Evolutionary conservation across 495 filamentous ascomycete species (phyloP).

Genomic region (Podospora anserina): DNA sequence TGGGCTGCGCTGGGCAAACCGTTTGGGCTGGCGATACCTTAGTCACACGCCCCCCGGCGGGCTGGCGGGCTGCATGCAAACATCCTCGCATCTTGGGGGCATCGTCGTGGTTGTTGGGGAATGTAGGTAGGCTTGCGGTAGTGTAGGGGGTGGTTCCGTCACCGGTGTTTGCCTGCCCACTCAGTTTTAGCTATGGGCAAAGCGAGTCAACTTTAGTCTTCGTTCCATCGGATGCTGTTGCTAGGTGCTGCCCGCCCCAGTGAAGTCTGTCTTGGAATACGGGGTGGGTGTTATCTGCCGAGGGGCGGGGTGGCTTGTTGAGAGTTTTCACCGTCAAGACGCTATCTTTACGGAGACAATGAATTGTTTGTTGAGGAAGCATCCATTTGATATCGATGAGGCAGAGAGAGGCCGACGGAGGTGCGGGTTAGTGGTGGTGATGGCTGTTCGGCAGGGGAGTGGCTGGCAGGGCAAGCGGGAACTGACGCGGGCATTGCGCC

Average conservation of each 20-base stretch:
- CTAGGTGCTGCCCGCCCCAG: background rate
- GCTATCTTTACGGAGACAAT: background rate
- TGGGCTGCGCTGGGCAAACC: background rate
- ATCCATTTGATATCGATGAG: too few relatives aligned
- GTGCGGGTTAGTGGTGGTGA: background rate
- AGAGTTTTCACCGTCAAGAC: background rate
- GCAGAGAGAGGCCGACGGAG: too few relatives aligned
- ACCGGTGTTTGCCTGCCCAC: background rate
- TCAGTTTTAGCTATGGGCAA: background rate
- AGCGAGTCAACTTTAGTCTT: background rate
- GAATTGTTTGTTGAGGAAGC: too few relatives aligned
- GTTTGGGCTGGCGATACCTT: background rate
- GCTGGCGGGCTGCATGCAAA: background rate
- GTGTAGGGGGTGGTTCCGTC: background rate
- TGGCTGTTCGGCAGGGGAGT: constrained; percentile 6
- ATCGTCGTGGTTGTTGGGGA: background rate
- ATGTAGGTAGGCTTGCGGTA: background rate
- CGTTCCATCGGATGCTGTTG: background rate
- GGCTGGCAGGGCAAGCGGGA: constrained; percentile 11
- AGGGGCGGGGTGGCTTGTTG: background rate
- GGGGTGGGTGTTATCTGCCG: background rate
- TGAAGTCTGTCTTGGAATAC: background rate
- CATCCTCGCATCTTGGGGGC: background rate
- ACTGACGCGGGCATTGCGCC: constrained; percentile 22
- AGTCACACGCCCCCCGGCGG: background rate